Evolutionary conservation across 768 basidiomycete genomes (phyloP).

Genomic region (Kwoniella botswanensis): DNA sequence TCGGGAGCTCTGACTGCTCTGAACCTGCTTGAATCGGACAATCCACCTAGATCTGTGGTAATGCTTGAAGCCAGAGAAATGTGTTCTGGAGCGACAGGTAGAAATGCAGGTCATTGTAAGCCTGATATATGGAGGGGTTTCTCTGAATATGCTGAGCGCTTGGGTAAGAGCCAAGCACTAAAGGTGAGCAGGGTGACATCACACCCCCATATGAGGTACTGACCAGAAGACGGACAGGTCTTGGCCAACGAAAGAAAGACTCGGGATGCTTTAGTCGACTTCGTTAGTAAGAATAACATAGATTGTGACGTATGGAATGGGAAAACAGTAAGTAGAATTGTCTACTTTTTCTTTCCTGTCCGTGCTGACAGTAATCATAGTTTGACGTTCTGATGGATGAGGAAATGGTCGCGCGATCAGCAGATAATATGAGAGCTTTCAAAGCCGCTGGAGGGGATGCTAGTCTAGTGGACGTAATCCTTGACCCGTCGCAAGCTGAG

Average conservation of each 20-base stretch:
- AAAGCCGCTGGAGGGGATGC: conserved; percentile 53
- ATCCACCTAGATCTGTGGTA: conserved; percentile 60
- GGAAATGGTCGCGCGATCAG: conserved; percentile 32
- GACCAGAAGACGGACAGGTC: conserved; percentile 13
- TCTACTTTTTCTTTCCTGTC: neutral
- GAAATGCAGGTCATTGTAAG: conserved; percentile 58
- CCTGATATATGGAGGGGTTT: conserved; percentile 38
- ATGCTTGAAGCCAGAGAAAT: conserved; percentile 79
- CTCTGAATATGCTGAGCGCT: conserved; percentile 25
- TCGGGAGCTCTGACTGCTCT: conserved; percentile 32
- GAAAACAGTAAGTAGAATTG: conserved; percentile 29
- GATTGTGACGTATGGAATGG: conserved; percentile 47
- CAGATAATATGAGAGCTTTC: conserved; percentile 42
- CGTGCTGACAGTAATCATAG: conserved; percentile 2
- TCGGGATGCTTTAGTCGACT: conserved; percentile 27
- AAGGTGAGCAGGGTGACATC: conserved; percentile 14
- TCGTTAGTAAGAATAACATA: conserved; percentile 30
- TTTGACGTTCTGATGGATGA: conserved; percentile 44
- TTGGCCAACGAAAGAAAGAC: conserved; percentile 40
- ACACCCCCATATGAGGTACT: neutral
- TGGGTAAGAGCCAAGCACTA: conserved; percentile 33
- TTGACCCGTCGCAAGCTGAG: conserved; percentile 47
- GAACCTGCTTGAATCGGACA: conserved; percentile 25
- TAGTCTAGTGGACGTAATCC: conserved; percentile 43
- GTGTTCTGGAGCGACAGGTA: conserved; percentile 66